Evolutionary conservation across 352 stramenopile species (phyloP).

Genomic region (Blastocystis sp.): DNA sequence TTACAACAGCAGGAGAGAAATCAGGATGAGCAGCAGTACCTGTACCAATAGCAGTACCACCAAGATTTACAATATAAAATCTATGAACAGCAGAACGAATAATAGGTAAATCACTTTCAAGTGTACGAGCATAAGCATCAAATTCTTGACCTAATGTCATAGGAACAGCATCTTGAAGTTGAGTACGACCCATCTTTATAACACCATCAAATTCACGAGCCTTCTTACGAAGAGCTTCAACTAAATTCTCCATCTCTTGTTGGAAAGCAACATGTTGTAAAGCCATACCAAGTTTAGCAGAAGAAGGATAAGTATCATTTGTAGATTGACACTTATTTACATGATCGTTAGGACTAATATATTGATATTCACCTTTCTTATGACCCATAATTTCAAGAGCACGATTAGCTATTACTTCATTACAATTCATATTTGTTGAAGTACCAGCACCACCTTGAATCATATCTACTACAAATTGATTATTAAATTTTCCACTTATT

Average conservation of each 20-base stretch:
- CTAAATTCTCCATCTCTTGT: conserved; percentile 45
- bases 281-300: conserved; percentile 49
- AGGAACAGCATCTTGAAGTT: conserved; percentile 49
- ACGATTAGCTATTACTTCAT: conserved; percentile 72
- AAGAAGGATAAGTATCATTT: conserved; percentile 51
- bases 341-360: conserved; percentile 49
- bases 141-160: conserved; percentile 51
- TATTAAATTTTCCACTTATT: conserved; percentile 12
- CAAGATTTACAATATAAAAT: conserved; percentile 49
- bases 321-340: conserved; percentile 56
- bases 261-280: conserved; percentile 39
- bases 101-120: conserved; percentile 49
- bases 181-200: conserved; percentile 51
- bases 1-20: not conserved
- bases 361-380: conserved; percentile 4
- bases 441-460: conserved; percentile 51
- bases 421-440: conserved; percentile 96
- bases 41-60: conserved; percentile 51
- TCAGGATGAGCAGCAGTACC: conserved; percentile 37
- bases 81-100: conserved; percentile 46
- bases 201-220: conserved; percentile 44
- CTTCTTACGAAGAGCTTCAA: conserved; percentile 44
- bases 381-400: conserved; percentile 2
- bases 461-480: conserved; percentile 18
- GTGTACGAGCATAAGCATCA: conserved; percentile 48